Base-by-base conservation (phyloP, 805 yeast species). In the Isabelozyma pseudorhagii region DNA sequence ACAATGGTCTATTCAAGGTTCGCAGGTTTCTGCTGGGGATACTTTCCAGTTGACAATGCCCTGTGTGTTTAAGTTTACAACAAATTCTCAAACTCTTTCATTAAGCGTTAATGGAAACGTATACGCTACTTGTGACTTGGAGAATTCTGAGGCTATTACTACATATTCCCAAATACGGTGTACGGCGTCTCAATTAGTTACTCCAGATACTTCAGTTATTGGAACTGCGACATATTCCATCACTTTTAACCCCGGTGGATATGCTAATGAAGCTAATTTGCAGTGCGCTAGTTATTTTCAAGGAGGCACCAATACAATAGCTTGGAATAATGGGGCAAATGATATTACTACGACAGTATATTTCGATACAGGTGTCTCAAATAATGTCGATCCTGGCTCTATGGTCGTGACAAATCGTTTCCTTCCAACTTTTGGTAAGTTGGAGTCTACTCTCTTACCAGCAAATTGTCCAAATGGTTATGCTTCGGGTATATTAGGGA, bases 41-140 rank as follows among this genome's bases (percentile, higher is more conserved):
- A 63, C 66, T 4, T 66, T 67, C 40, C 49, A 55, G 9, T 58
- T 67, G 42, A 43, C 46, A 18, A 46, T 67, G 54, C 69, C 69
- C 3, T 58, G 66, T 52, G 66, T 59, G 11, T 64, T 52, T 46
- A 31, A 31, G n/a, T 31, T 31, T 31, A 31, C 36, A 31, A 31
- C 36, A 10, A 31, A 5, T 31, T 10, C 36, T 31, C 36, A 4
- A 31, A 31, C 36, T 31, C n/a, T 31, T 31, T 2, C 3, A 6
- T 31, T 31, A 13, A 10, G n/a, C 4, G 3, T 31, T 3, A 13
- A 13, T 31, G n/a, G n/a, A 9, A 31, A 9, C n/a, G 36, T 31
- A 4, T 31, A 31, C 36, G 36, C 36, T 6, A 31, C 36, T 4
- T 31, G 36, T 31, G 36, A 31, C n/a, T 31, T 31, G 10, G 36